Evolutionary conservation across 495 filamentous ascomycete genomes (phyloP), one percentile per base, ranked within the genome.

Genomic region (Penicillium cataractarum): DNA sequence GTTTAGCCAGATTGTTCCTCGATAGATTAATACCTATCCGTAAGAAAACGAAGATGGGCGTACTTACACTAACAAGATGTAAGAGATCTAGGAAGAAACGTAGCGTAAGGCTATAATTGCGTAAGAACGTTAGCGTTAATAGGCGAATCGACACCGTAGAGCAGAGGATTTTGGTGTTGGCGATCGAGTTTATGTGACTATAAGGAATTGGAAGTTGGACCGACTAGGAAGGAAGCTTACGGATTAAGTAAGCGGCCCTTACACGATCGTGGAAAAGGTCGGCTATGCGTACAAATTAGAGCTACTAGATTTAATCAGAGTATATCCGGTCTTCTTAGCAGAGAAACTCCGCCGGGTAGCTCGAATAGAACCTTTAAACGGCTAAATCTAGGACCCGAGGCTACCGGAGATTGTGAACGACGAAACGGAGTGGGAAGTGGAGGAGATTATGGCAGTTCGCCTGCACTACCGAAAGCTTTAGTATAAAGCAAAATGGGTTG

Each of bases 271-370:
- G n/a, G 39, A 39, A 2, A 29, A 32, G 24, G 24, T 42, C 3
- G 39, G 55, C 7, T 5, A 57, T 46, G 5, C 55, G 0, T 57
- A 31, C 6, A 26, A 27, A 13, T 15, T 57, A 2, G 26, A 57
- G 0, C 10, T 57, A 0, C 40, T 39, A 0, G 12, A 32, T 2
- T 46, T 51, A 10, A 35, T 35, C 3, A 22, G 12, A 15, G 59
- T 68, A 15, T 22, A 68, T 35, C 65, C n/a, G n/a, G 50, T 68
- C 3, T 61, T 68, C 8, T 21, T 48, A n/a, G 53, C 19, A 21
- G 53, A 64, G 8, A 68, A 68, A 17, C 50, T 68, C 6, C 37
- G 54, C 0, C 9, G 19, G 0, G 61, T 58, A 0, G 7, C 49
- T 1, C 35, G n/a, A 1, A 29, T 31, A 0, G 42, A 55, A 33